Base-by-base conservation (phyloP, 2,329 filamentous ascomycete genomes). In the Xylariaceae sp. region DNA sequence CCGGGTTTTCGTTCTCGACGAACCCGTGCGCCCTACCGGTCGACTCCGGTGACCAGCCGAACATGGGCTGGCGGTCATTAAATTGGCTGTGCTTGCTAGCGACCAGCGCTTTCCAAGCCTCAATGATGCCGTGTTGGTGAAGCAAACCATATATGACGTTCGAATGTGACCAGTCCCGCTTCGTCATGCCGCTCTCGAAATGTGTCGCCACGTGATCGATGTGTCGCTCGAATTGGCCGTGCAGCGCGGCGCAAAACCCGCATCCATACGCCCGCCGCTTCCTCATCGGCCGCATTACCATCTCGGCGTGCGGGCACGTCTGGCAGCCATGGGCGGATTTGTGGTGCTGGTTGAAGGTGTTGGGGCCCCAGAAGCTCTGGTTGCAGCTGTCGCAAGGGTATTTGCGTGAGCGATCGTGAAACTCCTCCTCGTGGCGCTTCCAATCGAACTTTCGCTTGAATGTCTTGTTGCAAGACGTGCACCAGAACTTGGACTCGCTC, bases 391-490 rank as follows among this genome's bases (percentile, higher is more conserved):
- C 83, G 63, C 83, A 86, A 9, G 83, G 81, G 67, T 85, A 86
- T 65, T 84, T 85, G 59, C 83, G 80, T 73, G 81, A 81, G 52
- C 84, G 80, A 72, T 86, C 83, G 69, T 86, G 83, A 64, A 86
- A 85, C 68, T 85, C 83, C 62, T 86, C 83, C 66, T 87, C 83
- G 68, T 87, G 84, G 34, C 81, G 78, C 68, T 85, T 85, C 84
- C 80, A 87, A 67, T 86, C 83, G 59, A 84, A 84, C 66, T 86
- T 86, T 60, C 82, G 78, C 72, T 84, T 83, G 65, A 86, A 84
- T 45, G 81, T 83, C 47, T 84, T 84, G 67, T 86, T 82, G 68
- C 76, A 76, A 35, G 73, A 74, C 1, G 73, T 76, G 61, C 74
- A 77, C 68, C 64, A 71, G 57, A 67, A 68, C 50, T 64, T 67